phyloP scores from a whole-genome alignment of 495 filamentous ascomycete genomes.

The Articulospora tetracladia region DNA sequence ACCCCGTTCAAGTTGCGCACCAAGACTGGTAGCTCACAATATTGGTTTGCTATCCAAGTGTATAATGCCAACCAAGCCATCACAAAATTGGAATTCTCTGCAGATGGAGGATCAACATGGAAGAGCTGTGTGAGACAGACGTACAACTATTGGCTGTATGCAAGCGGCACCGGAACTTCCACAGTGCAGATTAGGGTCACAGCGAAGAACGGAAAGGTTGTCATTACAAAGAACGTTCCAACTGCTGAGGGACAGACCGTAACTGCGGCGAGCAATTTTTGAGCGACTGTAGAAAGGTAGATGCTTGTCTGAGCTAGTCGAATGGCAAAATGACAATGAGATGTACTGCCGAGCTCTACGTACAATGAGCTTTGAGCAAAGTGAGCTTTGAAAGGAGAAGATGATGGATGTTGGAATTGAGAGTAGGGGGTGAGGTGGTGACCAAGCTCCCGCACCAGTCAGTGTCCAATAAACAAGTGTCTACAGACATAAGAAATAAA shows the following conservation, averaged over 20 bases:
- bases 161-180: background rate
- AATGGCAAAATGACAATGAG: too few relatives aligned
- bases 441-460: too few relatives aligned
- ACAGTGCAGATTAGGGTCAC: slow-evolving; percentile 2
- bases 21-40: slow-evolving; percentile 1
- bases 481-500: too few relatives aligned
- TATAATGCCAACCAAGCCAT: slow-evolving; percentile 2
- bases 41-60: slow-evolving; percentile 1
- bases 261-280: background rate
- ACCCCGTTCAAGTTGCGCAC: background rate
- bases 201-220: background rate
- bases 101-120: background rate
- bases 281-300: too few relatives aligned
- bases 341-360: too few relatives aligned
- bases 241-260: background rate
- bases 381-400: too few relatives aligned
- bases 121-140: background rate
- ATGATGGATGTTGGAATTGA: too few relatives aligned
- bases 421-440: too few relatives aligned
- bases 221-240: background rate
- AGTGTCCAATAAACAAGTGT: too few relatives aligned
- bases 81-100: background rate
- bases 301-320: too few relatives aligned
- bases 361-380: too few relatives aligned
- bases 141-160: background rate